These are phyloP conservation scores for Zygosaccharomyces pseudobailii DNA, from an alignment of 1,139 yeast genomes.

Conservation along the genomic window DNA sequence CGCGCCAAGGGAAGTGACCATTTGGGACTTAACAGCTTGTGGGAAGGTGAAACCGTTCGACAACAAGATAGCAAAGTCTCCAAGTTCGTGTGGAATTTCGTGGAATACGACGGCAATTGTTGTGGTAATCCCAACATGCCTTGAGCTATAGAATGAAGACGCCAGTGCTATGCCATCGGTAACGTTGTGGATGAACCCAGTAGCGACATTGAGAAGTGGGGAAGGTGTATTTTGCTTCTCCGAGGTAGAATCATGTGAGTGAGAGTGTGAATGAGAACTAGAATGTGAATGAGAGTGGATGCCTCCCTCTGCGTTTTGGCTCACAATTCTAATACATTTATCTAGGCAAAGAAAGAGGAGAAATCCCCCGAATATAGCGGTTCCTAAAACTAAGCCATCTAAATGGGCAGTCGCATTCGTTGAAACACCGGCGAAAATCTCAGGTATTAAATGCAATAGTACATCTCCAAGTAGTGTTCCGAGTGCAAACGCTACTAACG, in stretches of 20 bases:
- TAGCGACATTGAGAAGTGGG: slow-evolving; percentile 47
- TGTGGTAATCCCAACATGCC: slow-evolving; percentile 56
- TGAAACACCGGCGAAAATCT: slow-evolving; percentile 25
- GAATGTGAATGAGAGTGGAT: slow-evolving; percentile 35
- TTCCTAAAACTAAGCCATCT: slow-evolving; percentile 34
- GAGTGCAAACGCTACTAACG: slow-evolving; percentile 60
- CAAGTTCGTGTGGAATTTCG: slow-evolving; percentile 72
- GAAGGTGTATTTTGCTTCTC: background rate
- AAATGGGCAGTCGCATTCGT: background rate
- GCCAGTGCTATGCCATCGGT: slow-evolving; percentile 70
- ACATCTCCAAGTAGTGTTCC: slow-evolving; percentile 71
- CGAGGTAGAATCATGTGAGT: background rate
- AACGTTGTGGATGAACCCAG: slow-evolving; percentile 64
- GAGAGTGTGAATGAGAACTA: slow-evolving; percentile 12
- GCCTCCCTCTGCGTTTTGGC: slow-evolving; percentile 36
- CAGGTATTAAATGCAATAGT: slow-evolving; percentile 61
- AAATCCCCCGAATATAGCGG: slow-evolving; percentile 54
- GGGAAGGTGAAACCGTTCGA: slow-evolving; percentile 60
- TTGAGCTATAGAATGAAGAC: slow-evolving; percentile 56
- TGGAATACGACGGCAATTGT: slow-evolving; percentile 63
- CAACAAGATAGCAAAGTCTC: slow-evolving; percentile 63
- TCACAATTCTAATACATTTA: slow-evolving; percentile 47
- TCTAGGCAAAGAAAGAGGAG: slow-evolving; percentile 52
- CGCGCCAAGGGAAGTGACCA: slow-evolving; percentile 59
- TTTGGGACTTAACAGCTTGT: slow-evolving; percentile 59